Conservation (phyloP, 805 yeast genomes). For the Ogataea saltuana region DNA sequence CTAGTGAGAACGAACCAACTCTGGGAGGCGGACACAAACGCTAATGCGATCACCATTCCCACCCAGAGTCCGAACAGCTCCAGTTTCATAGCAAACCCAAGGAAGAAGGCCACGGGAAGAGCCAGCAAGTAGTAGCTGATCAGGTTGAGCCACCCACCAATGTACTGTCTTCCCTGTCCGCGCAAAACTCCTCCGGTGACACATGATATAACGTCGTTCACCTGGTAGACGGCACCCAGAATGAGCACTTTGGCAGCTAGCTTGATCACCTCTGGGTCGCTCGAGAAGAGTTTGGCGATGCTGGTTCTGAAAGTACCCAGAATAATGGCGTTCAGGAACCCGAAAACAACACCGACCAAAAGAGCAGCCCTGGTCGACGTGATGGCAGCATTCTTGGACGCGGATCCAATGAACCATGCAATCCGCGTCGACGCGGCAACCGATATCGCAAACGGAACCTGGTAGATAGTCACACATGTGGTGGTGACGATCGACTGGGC, state of each 20-base stretch:
- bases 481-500: slow-evolving; percentile 52
- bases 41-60: slow-evolving; percentile 55
- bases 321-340: slow-evolving; percentile 46
- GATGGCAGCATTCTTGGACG: slow-evolving; percentile 38
- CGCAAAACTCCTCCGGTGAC: slow-evolving; percentile 75
- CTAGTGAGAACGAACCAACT: slow-evolving; percentile 31
- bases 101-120: slow-evolving; percentile 56
- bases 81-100: slow-evolving; percentile 52
- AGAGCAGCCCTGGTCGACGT: slow-evolving; percentile 40
- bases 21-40: slow-evolving; percentile 50
- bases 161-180: slow-evolving; percentile 73
- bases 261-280: slow-evolving; percentile 55
- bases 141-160: slow-evolving; percentile 60
- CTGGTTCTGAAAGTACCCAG: slow-evolving; percentile 44
- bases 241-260: slow-evolving; percentile 56
- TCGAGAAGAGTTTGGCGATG: slow-evolving; percentile 58
- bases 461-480: slow-evolving; percentile 49
- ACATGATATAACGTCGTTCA: slow-evolving; percentile 68
- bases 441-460: slow-evolving; percentile 58
- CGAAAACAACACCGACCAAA: slow-evolving; percentile 37
- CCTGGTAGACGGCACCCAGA: slow-evolving; percentile 66
- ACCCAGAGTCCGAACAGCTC: slow-evolving; percentile 65
- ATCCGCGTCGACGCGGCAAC: slow-evolving; percentile 59
- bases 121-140: slow-evolving; percentile 62
- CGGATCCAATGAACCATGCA: slow-evolving; percentile 53